phyloP scores from a whole-genome alignment of 495 filamentous ascomycete species.

The Penicillium chermesinum region DNA sequence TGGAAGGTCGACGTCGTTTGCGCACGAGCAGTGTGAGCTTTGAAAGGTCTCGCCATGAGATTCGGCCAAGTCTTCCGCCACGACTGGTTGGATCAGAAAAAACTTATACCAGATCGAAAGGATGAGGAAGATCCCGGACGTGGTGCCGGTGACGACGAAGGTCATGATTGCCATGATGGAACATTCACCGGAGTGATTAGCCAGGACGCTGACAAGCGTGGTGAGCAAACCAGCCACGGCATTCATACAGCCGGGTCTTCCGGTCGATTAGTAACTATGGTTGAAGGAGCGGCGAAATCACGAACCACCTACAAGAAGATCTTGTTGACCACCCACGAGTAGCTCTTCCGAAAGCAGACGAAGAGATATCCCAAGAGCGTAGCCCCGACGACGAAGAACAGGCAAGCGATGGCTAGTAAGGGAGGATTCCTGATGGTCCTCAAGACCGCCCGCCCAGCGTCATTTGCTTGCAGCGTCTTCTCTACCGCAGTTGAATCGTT shows the following conservation, averaged over 20 bases:
- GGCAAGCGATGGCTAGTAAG: constrained; percentile 20
- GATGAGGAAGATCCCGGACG: neutral
- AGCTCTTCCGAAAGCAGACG: constrained; percentile 15
- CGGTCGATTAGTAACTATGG: neutral
- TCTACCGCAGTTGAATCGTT: constrained; percentile 18
- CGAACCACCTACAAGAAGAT: neutral
- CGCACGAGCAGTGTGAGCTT: neutral
- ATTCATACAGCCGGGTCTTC: neutral
- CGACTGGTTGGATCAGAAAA: neutral
- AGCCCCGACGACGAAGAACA: constrained; percentile 15
- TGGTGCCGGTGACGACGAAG: neutral
- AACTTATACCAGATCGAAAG: neutral
- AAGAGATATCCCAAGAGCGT: constrained; percentile 12
- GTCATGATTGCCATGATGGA: neutral
- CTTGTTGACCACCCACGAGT: constrained; percentile 22
- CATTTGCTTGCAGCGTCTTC: constrained; percentile 6
- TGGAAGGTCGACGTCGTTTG: neutral
- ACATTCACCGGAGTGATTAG: neutral
- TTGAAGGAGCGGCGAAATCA: neutral
- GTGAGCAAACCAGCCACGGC: neutral
- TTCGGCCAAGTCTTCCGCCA: neutral
- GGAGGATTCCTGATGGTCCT: constrained; percentile 20
- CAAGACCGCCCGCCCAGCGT: constrained; percentile 10
- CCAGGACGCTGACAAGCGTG: neutral
- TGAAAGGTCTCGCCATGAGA: neutral